Percentiles rank a stretch among this genome's conserved stretches.
Evolutionary conservation across 1,139 yeast genomes (phyloP).

Genomic region (Yamadazyma mexicana): DNA sequence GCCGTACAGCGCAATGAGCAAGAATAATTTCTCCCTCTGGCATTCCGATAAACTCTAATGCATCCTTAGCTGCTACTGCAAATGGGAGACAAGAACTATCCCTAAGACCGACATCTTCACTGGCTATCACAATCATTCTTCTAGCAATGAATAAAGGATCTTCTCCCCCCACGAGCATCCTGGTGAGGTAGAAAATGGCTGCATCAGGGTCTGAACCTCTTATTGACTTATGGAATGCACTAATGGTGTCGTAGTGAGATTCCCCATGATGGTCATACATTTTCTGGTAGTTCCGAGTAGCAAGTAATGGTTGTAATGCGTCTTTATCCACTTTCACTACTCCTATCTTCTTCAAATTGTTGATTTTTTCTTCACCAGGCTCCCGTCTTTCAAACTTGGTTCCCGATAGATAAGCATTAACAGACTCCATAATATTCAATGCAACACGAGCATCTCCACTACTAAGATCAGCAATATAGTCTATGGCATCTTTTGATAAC

Average conservation of each 20-base stretch:
- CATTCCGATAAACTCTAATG: conserved; percentile 90
- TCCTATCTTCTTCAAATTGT: conserved; percentile 21
- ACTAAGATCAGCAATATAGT: conserved; percentile 72
- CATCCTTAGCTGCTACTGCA: conserved; percentile 81
- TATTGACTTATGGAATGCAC: conserved; percentile 89
- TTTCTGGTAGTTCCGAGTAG: conserved; percentile 49
- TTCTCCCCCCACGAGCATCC: conserved; percentile 91
- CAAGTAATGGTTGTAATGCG: conserved; percentile 39
- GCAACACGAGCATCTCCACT: conserved; percentile 91
- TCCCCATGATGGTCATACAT: conserved; percentile 88
- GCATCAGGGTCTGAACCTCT: conserved; percentile 91
- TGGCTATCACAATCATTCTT: conserved; percentile 88
- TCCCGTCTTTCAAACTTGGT: conserved; percentile 23
- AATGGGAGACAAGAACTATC: conserved; percentile 87
- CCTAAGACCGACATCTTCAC: conserved; percentile 83
- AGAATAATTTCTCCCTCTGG: conserved; percentile 92
- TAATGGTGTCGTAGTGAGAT: conserved; percentile 88
- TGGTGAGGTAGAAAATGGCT: conserved; percentile 77
- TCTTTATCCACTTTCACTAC: conserved; percentile 34
- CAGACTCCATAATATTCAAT: conserved; percentile 64
- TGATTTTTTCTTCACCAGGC: conserved; percentile 20
- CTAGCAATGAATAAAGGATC: conserved; percentile 91
- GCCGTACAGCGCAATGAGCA: conserved; percentile 88
- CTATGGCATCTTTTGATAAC: conserved; percentile 56
- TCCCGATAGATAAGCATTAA: conserved; percentile 44